Evolutionary conservation across 2,329 filamentous ascomycete species (phyloP).

Genomic region (Dactylellina leptospora): DNA sequence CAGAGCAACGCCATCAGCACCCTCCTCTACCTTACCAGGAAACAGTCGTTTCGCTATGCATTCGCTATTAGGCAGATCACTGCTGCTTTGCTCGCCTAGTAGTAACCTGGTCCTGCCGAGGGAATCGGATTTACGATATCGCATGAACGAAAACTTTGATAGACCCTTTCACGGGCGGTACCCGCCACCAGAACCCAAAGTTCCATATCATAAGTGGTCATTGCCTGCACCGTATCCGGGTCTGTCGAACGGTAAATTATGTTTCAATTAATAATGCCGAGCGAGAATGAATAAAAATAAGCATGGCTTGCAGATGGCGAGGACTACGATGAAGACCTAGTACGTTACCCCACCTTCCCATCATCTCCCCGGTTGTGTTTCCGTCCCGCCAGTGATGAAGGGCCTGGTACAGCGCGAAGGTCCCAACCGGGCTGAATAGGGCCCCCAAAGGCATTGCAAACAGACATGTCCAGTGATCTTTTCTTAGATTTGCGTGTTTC

Average conservation of each 20-base stretch:
- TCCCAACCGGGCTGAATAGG: slow-evolving; percentile 3
- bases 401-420: not conserved
- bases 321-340: not conserved
- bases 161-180: slow-evolving; percentile 29
- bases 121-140: too few relatives aligned
- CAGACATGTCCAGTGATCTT: slow-evolving; percentile 24
- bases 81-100: slow-evolving; percentile 28
- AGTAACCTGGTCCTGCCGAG: slow-evolving; percentile 19
- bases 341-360: not conserved
- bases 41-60: slow-evolving; percentile 21
- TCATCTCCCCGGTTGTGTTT: not conserved
- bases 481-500: slow-evolving; percentile 31
- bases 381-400: not conserved
- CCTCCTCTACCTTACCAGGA: slow-evolving; percentile 21
- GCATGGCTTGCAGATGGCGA: slow-evolving; percentile 37
- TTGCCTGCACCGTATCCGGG: too few relatives aligned
- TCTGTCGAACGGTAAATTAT: too few relatives aligned
- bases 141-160: slow-evolving; percentile 36
- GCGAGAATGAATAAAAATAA: slow-evolving; percentile 35
- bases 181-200: slow-evolving; percentile 28
- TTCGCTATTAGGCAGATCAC: slow-evolving; percentile 34
- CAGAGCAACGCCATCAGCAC: not conserved
- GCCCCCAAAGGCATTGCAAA: too few relatives aligned
- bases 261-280: slow-evolving; percentile 28
- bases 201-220: too few relatives aligned